These are phyloP conservation scores for Phytophthora nicotianae DNA, from an alignment of 352 stramenopile genomes.

Conservation along the genomic window DNA sequence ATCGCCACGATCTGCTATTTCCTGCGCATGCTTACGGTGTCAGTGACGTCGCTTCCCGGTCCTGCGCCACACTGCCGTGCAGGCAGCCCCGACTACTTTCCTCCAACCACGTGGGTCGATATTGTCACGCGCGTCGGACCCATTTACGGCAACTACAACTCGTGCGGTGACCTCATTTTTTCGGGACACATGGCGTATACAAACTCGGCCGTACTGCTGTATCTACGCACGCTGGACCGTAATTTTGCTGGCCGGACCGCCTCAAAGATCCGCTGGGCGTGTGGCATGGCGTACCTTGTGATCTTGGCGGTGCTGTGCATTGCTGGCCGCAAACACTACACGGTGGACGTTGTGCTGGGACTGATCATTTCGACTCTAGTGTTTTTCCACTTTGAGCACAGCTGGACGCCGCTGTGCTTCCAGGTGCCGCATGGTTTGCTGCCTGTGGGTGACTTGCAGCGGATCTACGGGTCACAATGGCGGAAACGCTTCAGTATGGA, in stretches of 20 bases:
- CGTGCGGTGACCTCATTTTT: constrained; percentile 80
- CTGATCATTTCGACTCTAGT: constrained; percentile 65
- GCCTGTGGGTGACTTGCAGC: constrained; percentile 41
- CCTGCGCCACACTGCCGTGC: constrained; percentile 69
- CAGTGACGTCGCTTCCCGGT: constrained; percentile 70
- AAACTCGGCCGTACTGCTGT: constrained; percentile 67
- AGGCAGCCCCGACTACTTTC: constrained; percentile 58
- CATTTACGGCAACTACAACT: constrained; percentile 80
- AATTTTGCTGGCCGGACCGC: constrained; percentile 42
- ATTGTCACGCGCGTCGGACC: constrained; percentile 73
- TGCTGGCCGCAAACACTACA: constrained; percentile 77
- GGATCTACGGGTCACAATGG: constrained; percentile 33
- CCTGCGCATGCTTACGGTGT: constrained; percentile 66
- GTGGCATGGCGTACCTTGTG: constrained; percentile 58
- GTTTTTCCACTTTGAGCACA: constrained; percentile 86
- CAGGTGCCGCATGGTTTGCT: constrained; percentile 39
- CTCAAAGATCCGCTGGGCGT: constrained; percentile 59
- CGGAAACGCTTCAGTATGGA: constrained; percentile 63
- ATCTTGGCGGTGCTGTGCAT: constrained; percentile 63
- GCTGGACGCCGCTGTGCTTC: constrained; percentile 64
- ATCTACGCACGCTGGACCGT: constrained; percentile 66
- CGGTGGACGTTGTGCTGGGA: constrained; percentile 77
- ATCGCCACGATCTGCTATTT: constrained; percentile 75
- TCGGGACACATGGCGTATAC: constrained; percentile 81
- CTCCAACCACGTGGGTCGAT: constrained; percentile 71